phyloP scores from a whole-genome alignment of 192 early-diverging fungal genomes.

The Coemansia sp. region DNA sequence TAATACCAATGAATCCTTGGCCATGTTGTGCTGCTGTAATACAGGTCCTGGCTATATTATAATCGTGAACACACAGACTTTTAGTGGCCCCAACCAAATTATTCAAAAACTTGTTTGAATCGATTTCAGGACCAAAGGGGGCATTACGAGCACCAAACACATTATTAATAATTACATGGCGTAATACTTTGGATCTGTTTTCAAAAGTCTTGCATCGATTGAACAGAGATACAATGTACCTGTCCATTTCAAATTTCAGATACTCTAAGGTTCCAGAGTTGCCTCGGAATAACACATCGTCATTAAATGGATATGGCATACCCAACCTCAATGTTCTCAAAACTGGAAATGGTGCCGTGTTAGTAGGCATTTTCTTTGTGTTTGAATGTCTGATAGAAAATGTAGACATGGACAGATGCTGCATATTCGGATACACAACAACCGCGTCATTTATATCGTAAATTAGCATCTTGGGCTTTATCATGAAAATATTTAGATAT shows the following conservation, averaged over 20 bases:
- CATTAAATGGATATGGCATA: constrained; percentile 4
- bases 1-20: neutral
- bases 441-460: neutral
- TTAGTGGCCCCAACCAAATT: neutral
- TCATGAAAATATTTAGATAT: neutral
- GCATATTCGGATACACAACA: constrained; percentile 1
- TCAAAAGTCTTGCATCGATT: neutral
- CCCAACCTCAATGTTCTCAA: neutral
- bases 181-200: neutral
- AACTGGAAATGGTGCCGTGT: neutral
- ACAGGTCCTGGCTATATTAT: neutral
- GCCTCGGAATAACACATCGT: constrained; percentile 11
- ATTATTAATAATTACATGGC: neutral
- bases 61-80: too few relatives aligned
- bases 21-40: neutral
- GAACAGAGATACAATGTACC: neutral
- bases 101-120: neutral
- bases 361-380: neutral
- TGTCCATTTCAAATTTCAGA: neutral
- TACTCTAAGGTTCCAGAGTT: constrained; percentile 7
- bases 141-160: neutral
- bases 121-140: neutral
- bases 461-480: neutral
- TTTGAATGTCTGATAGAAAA: too few relatives aligned
- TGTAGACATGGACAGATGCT: neutral